Evolutionary conservation across 2,329 filamentous ascomycete genomes (phyloP).

Genomic region (Aspergillus sp.): DNA sequence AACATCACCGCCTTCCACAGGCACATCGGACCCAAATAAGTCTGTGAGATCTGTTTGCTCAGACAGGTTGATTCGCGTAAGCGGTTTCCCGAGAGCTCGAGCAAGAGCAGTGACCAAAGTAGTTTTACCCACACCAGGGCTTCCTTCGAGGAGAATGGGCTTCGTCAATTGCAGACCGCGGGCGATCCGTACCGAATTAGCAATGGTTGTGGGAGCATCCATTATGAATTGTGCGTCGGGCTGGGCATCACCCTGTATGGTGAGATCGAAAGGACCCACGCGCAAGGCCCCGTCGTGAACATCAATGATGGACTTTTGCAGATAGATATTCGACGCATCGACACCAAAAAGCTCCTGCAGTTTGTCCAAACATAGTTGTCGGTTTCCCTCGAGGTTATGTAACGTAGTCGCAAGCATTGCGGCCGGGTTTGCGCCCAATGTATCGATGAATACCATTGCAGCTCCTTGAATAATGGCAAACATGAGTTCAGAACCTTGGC

Average conservation of each 20-base stretch:
- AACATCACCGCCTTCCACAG: conserved; percentile 85
- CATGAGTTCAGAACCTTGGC: conserved; percentile 48
- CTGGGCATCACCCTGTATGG: conserved; percentile 50
- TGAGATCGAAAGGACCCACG: conserved; percentile 74
- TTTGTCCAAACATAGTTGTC: conserved; percentile 70
- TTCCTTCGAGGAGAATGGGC: conserved; percentile 91
- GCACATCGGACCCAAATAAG: conserved; percentile 93
- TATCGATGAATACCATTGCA: conserved; percentile 93
- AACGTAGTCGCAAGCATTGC: conserved; percentile 74
- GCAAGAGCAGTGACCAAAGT: conserved; percentile 86
- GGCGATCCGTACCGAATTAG: conserved; percentile 87
- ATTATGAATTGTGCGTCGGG: conserved; percentile 70
- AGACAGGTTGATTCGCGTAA: conserved; percentile 94
- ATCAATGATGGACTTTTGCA: conserved; percentile 59
- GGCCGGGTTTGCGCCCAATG: conserved; percentile 90
- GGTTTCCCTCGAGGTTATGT: conserved; percentile 68
- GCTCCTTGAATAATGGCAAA: conserved; percentile 76
- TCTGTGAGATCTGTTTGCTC: conserved; percentile 98
- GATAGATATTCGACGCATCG: conserved; percentile 67
- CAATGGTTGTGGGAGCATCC: conserved; percentile 81
- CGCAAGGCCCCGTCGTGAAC: conserved; percentile 57
- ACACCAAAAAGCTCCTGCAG: conserved; percentile 65
- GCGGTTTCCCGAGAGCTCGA: conserved; percentile 71
- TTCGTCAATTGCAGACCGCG: conserved; percentile 86
- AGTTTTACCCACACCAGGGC: conserved; percentile 97